Evolutionary conservation across 2,329 filamentous ascomycete species (phyloP).

Genomic region (Neophaeococcomyces mojaviensis): DNA sequence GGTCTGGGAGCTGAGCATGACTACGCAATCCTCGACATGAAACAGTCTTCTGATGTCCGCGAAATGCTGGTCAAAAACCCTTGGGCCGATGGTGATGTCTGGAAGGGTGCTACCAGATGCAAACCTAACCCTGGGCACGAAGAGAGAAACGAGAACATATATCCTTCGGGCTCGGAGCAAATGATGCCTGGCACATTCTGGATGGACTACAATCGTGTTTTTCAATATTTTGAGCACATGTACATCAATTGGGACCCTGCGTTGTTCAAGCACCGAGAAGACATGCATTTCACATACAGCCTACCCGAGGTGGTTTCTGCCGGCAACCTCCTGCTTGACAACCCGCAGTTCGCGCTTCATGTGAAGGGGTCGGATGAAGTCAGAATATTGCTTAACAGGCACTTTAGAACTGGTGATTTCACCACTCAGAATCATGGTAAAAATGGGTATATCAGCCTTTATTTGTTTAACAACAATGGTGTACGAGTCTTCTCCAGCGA

Average conservation of each 20-base stretch:
- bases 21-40: conserved; percentile 81
- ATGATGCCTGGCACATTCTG: conserved; percentile 70
- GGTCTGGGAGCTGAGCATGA: conserved; percentile 87
- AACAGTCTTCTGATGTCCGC: conserved; percentile 53
- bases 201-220: conserved; percentile 81
- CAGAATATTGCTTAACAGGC: conserved; percentile 80
- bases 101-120: conserved; percentile 24
- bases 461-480: conserved; percentile 66
- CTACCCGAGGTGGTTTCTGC: conserved; percentile 33
- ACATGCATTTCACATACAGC: conserved; percentile 85
- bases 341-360: conserved; percentile 53
- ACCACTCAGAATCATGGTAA: conserved; percentile 42
- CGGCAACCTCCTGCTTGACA: conserved; percentile 43
- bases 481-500: conserved; percentile 67
- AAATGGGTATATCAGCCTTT: conserved; percentile 79
- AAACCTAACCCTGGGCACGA: conserved; percentile 15
- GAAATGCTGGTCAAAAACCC: conserved; percentile 87
- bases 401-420: conserved; percentile 66
- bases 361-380: conserved; percentile 52
- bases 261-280: conserved; percentile 72
- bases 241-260: conserved; percentile 96
- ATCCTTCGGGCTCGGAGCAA: conserved; percentile 9
- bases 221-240: conserved; percentile 88
- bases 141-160: conserved; percentile 4
- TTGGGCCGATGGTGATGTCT: conserved; percentile 65